Conservation (phyloP, 73 alveolate genomes). For the Paramecium biaurelia region DNA sequence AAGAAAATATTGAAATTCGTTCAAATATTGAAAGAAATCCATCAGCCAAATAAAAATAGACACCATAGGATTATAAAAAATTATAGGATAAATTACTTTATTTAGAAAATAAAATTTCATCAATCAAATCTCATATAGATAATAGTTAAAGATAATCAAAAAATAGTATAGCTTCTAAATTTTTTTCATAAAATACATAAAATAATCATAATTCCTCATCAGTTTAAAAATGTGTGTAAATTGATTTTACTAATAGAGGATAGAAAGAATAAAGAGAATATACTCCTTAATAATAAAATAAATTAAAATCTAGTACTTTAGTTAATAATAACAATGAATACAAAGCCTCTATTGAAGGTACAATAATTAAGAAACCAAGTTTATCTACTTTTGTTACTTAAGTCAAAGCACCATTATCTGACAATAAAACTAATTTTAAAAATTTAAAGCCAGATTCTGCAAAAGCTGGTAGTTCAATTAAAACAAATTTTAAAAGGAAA, state of each 20-base stretch:
- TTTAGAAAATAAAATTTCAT: constrained; percentile 11
- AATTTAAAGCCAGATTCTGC: constrained; percentile 14
- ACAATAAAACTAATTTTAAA: background rate
- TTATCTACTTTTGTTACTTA: constrained; percentile 35
- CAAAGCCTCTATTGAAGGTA: background rate
- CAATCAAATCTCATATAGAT: constrained; percentile 34
- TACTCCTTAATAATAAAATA: background rate
- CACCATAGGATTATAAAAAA: constrained; percentile 32
- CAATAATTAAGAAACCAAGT: constrained; percentile 21
- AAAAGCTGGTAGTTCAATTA: background rate
- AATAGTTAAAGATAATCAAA: background rate
- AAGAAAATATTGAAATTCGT: constrained; percentile 13
- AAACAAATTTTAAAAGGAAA: constrained; percentile 12
- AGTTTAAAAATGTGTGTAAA: background rate
- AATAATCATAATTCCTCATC: background rate
- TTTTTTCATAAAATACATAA: background rate
- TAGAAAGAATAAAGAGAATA: background rate
- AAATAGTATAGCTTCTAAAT: constrained; percentile 15
- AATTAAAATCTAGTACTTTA: constrained; percentile 27
- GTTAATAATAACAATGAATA: background rate
- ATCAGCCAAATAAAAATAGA: background rate
- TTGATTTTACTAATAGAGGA: background rate
- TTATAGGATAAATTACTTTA: constrained; percentile 7
- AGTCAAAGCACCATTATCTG: background rate
- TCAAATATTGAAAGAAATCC: background rate